A percentile compares a stretch with the other conserved stretches of the same genome.
These are phyloP conservation scores for Mycena filopes DNA, from an alignment of 768 basidiomycete species.

Conservation along the genomic window DNA sequence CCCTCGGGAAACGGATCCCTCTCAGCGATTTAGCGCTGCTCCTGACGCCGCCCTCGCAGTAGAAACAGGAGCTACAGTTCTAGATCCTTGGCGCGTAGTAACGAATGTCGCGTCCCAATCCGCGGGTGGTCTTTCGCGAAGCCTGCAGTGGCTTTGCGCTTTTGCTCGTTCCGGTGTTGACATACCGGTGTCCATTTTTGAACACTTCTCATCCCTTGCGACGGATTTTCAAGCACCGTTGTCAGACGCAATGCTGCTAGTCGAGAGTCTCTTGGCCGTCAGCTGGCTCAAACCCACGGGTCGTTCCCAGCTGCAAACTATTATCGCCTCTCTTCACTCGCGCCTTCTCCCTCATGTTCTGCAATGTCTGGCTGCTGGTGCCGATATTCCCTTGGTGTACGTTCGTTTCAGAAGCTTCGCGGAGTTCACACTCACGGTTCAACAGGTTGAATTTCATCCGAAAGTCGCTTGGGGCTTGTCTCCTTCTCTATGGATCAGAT, in stretches of 20 bases:
- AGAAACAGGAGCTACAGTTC: constrained; percentile 40
- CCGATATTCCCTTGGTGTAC: constrained; percentile 50
- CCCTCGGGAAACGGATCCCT: constrained; percentile 60
- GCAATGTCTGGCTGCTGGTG: constrained; percentile 44
- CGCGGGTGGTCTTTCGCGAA: constrained; percentile 54
- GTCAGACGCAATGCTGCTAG: constrained; percentile 57
- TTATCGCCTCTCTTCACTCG: constrained; percentile 61
- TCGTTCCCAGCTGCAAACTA: constrained; percentile 64
- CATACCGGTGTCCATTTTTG: constrained; percentile 63
- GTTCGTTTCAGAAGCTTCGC: constrained; percentile 29
- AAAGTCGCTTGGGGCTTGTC: constrained; percentile 67
- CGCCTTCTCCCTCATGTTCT: constrained; percentile 54
- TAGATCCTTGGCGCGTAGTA: constrained; percentile 69
- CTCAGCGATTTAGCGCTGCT: constrained; percentile 50
- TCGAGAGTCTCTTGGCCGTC: constrained; percentile 65
- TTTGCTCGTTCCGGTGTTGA: constrained; percentile 74
- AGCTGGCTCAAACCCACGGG: constrained; percentile 70
- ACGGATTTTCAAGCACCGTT: constrained; percentile 52
- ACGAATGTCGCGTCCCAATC: constrained; percentile 54
- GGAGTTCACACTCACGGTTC: constrained; percentile 5
- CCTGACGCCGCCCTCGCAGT: constrained; percentile 43
- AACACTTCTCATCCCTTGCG: constrained; percentile 56
- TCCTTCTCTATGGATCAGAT: constrained; percentile 76
- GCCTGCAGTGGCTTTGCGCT: constrained; percentile 69
- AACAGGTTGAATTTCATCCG: constrained; percentile 64